Evolutionary conservation across 768 basidiomycete species (phyloP).

Genomic region (Lactarius quietus): DNA sequence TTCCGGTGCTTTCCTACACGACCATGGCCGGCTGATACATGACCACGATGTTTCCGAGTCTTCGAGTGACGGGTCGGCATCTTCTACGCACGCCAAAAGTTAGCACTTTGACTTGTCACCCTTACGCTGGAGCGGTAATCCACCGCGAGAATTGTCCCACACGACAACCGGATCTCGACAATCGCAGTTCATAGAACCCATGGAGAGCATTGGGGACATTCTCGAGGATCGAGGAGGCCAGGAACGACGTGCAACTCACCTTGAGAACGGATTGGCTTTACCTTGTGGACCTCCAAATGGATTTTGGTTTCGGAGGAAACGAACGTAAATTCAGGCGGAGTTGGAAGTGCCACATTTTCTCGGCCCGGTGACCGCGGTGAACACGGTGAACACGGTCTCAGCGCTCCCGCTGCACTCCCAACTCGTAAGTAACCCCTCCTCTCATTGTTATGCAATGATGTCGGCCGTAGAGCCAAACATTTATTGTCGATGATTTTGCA

Average conservation of each 20-base stretch:
- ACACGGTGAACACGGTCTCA: no score
- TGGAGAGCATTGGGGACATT: slow-evolving; percentile 27
- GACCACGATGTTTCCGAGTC: slow-evolving; percentile 98
- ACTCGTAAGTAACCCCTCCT: slow-evolving; percentile 20
- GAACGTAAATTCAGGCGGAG: slow-evolving; percentile 22
- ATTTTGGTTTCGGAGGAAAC: slow-evolving; percentile 14
- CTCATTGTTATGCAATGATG: slow-evolving; percentile 44
- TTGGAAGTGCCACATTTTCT: neutral
- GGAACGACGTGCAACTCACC: slow-evolving; percentile 49
- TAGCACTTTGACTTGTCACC: slow-evolving; percentile 29
- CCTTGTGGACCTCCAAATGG: slow-evolving; percentile 2
- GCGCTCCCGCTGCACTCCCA: neutral
- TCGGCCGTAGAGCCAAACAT: slow-evolving; percentile 45
- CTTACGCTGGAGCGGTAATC: slow-evolving; percentile 44
- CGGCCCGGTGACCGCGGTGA: neutral
- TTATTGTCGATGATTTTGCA: slow-evolving; percentile 58
- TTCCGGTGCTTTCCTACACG: slow-evolving; percentile 99
- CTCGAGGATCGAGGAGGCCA: slow-evolving; percentile 16
- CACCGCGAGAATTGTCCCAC: slow-evolving; percentile 34
- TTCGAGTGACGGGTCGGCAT: slow-evolving; percentile 98
- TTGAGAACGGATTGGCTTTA: slow-evolving; percentile 50
- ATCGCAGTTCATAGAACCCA: neutral
- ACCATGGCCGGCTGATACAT: slow-evolving; percentile 99
- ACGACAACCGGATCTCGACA: slow-evolving; percentile 1
- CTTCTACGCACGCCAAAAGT: slow-evolving; percentile 37